Evolutionary conservation across 345 rosid species (phyloP).

Genomic region (Eucalyptus polybractea): DNA sequence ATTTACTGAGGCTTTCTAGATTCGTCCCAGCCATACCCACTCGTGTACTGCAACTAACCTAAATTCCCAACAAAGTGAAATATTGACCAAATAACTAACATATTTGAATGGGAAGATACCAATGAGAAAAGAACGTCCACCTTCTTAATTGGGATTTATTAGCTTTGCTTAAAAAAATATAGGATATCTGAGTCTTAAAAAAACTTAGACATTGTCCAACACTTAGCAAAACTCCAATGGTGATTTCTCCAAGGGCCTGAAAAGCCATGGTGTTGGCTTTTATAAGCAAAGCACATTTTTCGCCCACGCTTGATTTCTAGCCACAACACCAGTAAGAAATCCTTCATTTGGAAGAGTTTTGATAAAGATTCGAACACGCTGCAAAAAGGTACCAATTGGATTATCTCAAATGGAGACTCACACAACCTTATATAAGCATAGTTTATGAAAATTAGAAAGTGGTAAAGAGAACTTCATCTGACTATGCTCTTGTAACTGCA

Average conservation of each 20-base stretch:
- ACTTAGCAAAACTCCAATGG: background rate
- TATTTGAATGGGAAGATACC: background rate
- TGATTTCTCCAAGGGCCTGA: background rate
- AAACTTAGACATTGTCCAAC: background rate
- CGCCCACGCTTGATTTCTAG: background rate
- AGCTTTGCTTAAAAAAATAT: background rate
- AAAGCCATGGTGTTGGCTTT: background rate
- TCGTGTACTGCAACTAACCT: background rate
- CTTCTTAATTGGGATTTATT: background rate
- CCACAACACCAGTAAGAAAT: background rate
- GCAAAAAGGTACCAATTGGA: background rate
- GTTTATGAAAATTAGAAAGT: too few species aligned
- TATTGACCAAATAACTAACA: background rate
- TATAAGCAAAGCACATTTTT: background rate
- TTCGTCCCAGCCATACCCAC: background rate
- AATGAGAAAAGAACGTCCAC: background rate
- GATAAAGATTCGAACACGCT: background rate
- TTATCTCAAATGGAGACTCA: background rate
- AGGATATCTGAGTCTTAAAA: background rate
- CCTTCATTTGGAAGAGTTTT: background rate
- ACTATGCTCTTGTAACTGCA: too few species aligned
- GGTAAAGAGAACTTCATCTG: too few species aligned
- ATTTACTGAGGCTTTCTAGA: background rate
- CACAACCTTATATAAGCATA: too few species aligned
- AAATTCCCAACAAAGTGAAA: background rate